Percentiles rank a stretch among this genome's conserved stretches.
Conservation (phyloP, 495 filamentous ascomycete genomes). For the Lepraria neglecta region DNA sequence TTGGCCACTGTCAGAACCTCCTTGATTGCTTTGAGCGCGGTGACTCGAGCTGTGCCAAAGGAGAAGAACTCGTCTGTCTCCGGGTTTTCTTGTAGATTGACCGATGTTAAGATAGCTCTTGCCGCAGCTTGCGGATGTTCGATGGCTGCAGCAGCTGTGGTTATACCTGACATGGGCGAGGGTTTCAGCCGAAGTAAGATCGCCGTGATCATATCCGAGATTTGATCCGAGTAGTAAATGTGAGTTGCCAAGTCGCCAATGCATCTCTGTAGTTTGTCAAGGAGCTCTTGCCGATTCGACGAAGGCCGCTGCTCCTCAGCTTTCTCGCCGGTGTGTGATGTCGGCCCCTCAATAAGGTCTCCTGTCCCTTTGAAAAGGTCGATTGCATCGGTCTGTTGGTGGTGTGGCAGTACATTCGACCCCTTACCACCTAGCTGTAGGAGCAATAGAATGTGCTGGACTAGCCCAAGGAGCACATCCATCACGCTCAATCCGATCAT, state of each 20-base stretch:
- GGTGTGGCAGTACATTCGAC: constrained; percentile 30
- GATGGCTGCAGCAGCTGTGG: constrained; percentile 38
- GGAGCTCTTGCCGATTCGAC: constrained; percentile 45
- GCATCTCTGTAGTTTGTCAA: constrained; percentile 62
- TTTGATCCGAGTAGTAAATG: constrained; percentile 89
- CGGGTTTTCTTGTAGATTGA: constrained; percentile 38
- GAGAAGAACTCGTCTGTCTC: constrained; percentile 62
- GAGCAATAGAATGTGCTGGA: constrained; percentile 68
- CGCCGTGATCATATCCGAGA: constrained; percentile 80
- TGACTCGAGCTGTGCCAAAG: constrained; percentile 63
- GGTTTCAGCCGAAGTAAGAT: constrained; percentile 73
- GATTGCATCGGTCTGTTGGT: constrained; percentile 31
- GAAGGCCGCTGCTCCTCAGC: constrained; percentile 37
- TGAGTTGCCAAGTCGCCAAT: constrained; percentile 86
- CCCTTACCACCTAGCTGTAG: constrained; percentile 53
- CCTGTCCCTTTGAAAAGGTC: constrained; percentile 26
- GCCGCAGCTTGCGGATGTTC: constrained; percentile 37
- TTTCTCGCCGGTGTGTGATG: constrained; percentile 20
- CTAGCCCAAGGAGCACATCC: constrained; percentile 75
- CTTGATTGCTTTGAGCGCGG: constrained; percentile 73
- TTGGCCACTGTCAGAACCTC: constrained; percentile 75
- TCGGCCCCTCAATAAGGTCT: constrained; percentile 13
- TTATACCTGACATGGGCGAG: constrained; percentile 36
- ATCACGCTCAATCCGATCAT: constrained; percentile 91
- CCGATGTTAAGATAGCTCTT: constrained; percentile 37